These are phyloP conservation scores for Tricholoma matsutake DNA, from an alignment of 768 basidiomycete genomes.

Conservation along the genomic window DNA sequence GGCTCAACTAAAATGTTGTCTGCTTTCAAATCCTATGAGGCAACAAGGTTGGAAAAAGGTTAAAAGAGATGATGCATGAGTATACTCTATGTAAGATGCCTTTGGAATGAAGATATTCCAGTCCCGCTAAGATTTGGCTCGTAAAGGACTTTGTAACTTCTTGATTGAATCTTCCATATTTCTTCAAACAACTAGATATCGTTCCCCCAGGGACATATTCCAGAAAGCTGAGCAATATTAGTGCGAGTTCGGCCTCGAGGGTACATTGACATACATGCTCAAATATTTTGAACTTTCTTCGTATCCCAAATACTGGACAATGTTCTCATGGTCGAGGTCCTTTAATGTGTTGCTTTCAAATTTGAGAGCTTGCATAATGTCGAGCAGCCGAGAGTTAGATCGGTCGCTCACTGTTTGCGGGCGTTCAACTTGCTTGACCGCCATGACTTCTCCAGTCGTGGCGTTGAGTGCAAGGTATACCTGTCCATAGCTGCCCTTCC, in stretches of 20 bases:
- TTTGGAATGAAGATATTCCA: constrained; percentile 82
- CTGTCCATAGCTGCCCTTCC: constrained; percentile 89
- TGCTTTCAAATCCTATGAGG: constrained; percentile 77
- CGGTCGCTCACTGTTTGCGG: constrained; percentile 72
- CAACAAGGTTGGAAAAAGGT: constrained; percentile 3
- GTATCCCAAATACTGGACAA: constrained; percentile 90
- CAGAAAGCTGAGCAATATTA: constrained; percentile 60
- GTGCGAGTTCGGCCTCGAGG: neutral
- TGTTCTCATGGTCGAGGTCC: constrained; percentile 85
- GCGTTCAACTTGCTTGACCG: constrained; percentile 94
- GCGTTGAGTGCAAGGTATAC: constrained; percentile 92
- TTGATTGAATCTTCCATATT: constrained; percentile 80
- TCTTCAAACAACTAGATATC: constrained; percentile 71
- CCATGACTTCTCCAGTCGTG: constrained; percentile 88
- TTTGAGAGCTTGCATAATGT: constrained; percentile 77
- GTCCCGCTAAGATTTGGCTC: constrained; percentile 78
- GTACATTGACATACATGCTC: constrained; percentile 62
- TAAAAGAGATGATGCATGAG: constrained; percentile 1
- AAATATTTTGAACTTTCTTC: constrained; percentile 72
- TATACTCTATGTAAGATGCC: constrained; percentile 83
- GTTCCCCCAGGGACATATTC: constrained; percentile 98
- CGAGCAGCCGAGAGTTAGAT: constrained; percentile 56
- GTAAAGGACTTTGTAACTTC: constrained; percentile 85
- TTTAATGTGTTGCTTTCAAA: constrained; percentile 84
- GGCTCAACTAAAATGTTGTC: constrained; percentile 93